These are phyloP conservation scores for Phytophthora tentaculata DNA, from an alignment of 352 stramenopile genomes.

Conservation along the genomic window DNA sequence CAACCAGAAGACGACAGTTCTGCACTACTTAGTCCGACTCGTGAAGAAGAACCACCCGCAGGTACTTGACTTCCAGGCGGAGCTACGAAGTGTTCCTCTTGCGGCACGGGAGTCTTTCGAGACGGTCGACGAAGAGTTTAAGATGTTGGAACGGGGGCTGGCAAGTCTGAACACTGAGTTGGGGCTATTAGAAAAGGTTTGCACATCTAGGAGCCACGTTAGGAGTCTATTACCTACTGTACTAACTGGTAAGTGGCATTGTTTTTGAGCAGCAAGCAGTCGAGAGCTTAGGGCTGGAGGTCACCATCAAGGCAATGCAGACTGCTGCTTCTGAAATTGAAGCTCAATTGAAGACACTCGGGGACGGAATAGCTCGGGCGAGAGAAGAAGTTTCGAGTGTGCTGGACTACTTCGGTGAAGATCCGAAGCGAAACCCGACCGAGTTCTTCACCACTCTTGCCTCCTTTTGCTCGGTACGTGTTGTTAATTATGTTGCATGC, in stretches of 20 bases:
- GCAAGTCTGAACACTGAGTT: conserved; percentile 56
- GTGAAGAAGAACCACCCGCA: conserved; percentile 95
- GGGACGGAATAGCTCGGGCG: conserved; percentile 41
- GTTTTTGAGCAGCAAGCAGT: conserved; percentile 34
- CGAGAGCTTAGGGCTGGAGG: conserved; percentile 28
- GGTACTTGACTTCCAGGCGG: conserved; percentile 92
- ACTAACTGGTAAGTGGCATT: conserved; percentile 15
- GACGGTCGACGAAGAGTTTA: conserved; percentile 67
- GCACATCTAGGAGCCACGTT: background rate
- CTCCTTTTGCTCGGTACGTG: conserved; percentile 72
- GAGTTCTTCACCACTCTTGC: conserved; percentile 86
- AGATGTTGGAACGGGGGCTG: conserved; percentile 60
- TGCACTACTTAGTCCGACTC: conserved; percentile 98
- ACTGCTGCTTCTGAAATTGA: conserved; percentile 44
- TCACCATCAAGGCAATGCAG: conserved; percentile 48
- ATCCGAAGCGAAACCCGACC: conserved; percentile 70
- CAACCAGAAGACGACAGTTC: conserved; percentile 97
- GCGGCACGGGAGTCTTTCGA: conserved; percentile 88
- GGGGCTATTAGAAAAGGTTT: conserved; percentile 52
- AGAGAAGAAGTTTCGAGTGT: conserved; percentile 72
- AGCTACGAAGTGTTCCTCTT: conserved; percentile 84
- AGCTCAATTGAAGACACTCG: conserved; percentile 49
- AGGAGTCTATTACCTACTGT: background rate
- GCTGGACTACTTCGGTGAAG: conserved; percentile 89
- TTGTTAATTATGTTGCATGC: background rate